Base-by-base conservation (phyloP, 1,284 basidiomycete genomes). In the Cronartium quercuum region DNA sequence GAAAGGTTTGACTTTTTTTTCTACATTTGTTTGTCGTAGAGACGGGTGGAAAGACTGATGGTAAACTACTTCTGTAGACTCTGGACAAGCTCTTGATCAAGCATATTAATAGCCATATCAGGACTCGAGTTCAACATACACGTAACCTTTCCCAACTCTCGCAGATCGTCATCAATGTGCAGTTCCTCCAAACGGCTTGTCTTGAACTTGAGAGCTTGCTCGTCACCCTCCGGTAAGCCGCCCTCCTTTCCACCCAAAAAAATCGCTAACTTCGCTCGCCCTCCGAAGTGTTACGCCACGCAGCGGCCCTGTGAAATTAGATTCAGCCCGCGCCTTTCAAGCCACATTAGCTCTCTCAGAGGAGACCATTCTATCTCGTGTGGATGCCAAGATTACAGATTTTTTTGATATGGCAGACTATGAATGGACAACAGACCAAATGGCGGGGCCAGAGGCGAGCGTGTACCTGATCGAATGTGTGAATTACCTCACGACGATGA, bases 351-450 rank as follows among this genome's bases (percentile, higher is more conserved):
- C 85, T 21, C 85, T 87, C 51, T 90, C 94, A 1, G 87, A 91
- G 76, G 84, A 85, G 37, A 89, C 93, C 10, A 92, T 98, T 78
- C 89, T 90, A 37, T 84, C 85, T 10, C 86, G 95, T 58, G 94
- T 98, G 78, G 87, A 88, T 6, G 91, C 90, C 29, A 98, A 98
- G 82, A 87, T 98, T n/a, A 91, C 95, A 80, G 92, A 94, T 77
- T 97, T 97, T 84, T 92, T 97, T 77, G 95, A 92, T 76, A 84
- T 97, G 58, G 90, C 92, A 0, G 92, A 96, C 82, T 97, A 98
- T 82, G 89, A 96, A 79, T 97, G 93, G 92, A 90, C 89, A 66
- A 90, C 94, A 1, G 81, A 83, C 21, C 79, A 82, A 85, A 86
- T 60, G 77, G 79, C 10, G 65, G 77, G 34, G 80, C 80, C 1